Base-by-base conservation (phyloP, 768 basidiomycete species). In the Xerocomellus intermedius region DNA sequence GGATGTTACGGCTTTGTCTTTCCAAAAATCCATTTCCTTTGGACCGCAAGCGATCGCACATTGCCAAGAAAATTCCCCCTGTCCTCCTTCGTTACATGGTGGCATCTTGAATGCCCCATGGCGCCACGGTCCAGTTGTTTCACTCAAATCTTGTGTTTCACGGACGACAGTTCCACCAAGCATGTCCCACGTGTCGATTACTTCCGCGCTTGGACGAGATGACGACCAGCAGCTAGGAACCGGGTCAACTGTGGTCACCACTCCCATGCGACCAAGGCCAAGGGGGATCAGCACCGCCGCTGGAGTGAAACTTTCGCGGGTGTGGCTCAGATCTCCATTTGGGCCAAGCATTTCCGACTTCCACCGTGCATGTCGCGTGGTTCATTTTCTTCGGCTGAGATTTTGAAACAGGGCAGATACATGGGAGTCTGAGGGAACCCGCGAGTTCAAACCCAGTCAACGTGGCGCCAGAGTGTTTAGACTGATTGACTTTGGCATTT, bases 391-490 rank as follows among this genome's bases (percentile, higher is more conserved):
- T 50, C 42, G 50, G 54, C 56, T 52, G 54, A 2, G 16, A 12
- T 2, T 24, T 44, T 65, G 66, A 68, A 65, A 65, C 64, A 68
- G 66, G 64, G 66, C 62, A 19, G 26, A 32, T 35, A 14, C 14
- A 12, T 44, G 36, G 33, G 33, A 43, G 39, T 39, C 37, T 44
- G 60, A 26, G 36, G n/a, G 43, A 19, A 37, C 19, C 26, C 26
- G 10, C 2, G 46, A 47, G 46, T 64, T 61, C 21, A 64, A 63
- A 60, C 54, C 62, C 59, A 54, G 65, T 43, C 50, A 44, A 62
- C 54, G 54, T 55, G 54, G 54, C 51, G 42, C 58, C 52, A 53
- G n/a, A n/a, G 63, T 54, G 54, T 67, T 63, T 62, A 54, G 47
- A 57, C 50, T 49, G 62, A 58, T 65, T 65, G 56, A 56, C 64